Evolutionary conservation across 2,329 filamentous ascomycete species (phyloP).

Genomic region (Colletotrichum graminicola): DNA sequence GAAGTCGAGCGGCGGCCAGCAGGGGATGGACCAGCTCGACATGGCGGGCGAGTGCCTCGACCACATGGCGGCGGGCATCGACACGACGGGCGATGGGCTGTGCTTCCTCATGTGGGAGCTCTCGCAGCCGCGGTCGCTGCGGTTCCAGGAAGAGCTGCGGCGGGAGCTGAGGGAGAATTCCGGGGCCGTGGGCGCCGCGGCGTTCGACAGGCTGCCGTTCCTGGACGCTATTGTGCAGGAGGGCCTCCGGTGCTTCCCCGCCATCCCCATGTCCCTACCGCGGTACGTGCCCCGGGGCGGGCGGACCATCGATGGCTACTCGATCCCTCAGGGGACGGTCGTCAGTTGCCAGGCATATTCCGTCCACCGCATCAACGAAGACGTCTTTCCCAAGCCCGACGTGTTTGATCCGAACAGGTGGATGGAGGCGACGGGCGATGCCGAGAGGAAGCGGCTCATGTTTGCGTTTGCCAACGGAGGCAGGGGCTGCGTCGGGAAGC

Average conservation of each 20-base stretch:
- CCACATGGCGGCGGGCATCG: slow-evolving; percentile 79
- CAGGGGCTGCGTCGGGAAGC: slow-evolving; percentile 74
- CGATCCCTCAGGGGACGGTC: slow-evolving; percentile 65
- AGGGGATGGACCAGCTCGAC: slow-evolving; percentile 63
- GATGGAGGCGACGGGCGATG: slow-evolving; percentile 80
- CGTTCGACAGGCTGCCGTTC: slow-evolving; percentile 65
- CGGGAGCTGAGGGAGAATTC: slow-evolving; percentile 63
- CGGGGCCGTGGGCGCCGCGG: slow-evolving; percentile 44
- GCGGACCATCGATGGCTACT: slow-evolving; percentile 66
- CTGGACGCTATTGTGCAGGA: slow-evolving; percentile 75
- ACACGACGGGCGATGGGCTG: slow-evolving; percentile 77
- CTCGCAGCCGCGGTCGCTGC: slow-evolving; percentile 67
- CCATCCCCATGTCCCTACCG: slow-evolving; percentile 76
- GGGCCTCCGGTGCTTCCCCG: slow-evolving; percentile 71
- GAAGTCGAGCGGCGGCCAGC: slow-evolving; percentile 51
- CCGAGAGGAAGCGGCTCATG: slow-evolving; percentile 73
- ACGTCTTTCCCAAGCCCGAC: slow-evolving; percentile 84
- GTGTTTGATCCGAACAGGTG: slow-evolving; percentile 85
- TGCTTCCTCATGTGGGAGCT: slow-evolving; percentile 80
- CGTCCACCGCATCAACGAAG: slow-evolving; percentile 68
- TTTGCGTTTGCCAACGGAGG: slow-evolving; percentile 77
- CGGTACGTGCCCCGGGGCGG: slow-evolving; percentile 68
- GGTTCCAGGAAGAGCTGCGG: slow-evolving; percentile 65
- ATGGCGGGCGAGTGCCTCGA: slow-evolving; percentile 77
- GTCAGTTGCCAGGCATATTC: slow-evolving; percentile 74